Percentiles rank a stretch among this genome's conserved stretches.
These are phyloP conservation scores for Alnus glutinosa DNA, from an alignment of 306 rosid genomes.

Conservation along the genomic window DNA sequence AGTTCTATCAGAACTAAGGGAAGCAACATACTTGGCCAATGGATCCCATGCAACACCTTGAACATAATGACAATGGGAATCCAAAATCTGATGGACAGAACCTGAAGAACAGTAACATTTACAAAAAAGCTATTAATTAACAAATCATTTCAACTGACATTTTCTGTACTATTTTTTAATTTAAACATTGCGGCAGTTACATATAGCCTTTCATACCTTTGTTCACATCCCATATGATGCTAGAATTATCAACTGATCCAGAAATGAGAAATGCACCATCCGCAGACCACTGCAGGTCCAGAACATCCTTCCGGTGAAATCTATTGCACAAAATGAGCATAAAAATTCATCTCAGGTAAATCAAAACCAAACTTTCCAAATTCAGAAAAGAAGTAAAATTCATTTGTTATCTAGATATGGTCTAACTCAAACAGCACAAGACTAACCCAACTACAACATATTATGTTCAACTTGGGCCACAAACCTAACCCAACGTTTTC, in stretches of 20 bases:
- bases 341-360: conserved; percentile 13
- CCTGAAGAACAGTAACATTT: conserved; percentile 48
- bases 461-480: background rate
- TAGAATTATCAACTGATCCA: conserved; percentile 92
- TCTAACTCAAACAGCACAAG: background rate
- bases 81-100: conserved; percentile 80
- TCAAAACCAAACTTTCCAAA: background rate
- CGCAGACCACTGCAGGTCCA: conserved; percentile 88
- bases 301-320: conserved; percentile 87
- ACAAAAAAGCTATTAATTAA: conserved; percentile 18
- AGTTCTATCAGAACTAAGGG: conserved; percentile 92
- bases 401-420: background rate
- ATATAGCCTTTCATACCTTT: conserved; percentile 54
- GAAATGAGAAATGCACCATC: conserved; percentile 70
- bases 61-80: conserved; percentile 87
- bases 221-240: conserved; percentile 92
- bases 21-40: conserved; percentile 67
- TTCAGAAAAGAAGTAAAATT: background rate
- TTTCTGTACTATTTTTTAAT: conserved; percentile 2
- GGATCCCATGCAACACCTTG: conserved; percentile 99
- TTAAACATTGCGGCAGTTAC: background rate
- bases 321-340: conserved; percentile 45
- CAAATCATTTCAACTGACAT: conserved; percentile 22
- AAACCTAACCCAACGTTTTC: background rate
- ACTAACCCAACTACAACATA: background rate